Base-by-base conservation (phyloP, 2,329 filamentous ascomycete genomes). In the Clarireedia paspali region DNA sequence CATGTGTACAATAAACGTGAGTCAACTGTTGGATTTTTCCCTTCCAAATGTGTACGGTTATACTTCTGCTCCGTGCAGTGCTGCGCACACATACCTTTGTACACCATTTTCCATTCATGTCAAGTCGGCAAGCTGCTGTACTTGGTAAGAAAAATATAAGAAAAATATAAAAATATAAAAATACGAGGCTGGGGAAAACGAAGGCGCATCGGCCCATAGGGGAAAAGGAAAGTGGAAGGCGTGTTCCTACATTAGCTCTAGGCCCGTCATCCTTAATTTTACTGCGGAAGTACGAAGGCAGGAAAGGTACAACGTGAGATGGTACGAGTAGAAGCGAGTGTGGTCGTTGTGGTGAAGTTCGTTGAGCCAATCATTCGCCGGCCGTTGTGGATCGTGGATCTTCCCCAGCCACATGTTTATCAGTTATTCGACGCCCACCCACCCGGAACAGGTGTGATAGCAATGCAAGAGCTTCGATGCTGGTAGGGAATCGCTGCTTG, bases 381-480 rank as follows among this genome's bases (percentile, higher is more conserved):
- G 6, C 42, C 20, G n/a, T 46, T 27, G 10, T 27, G 24, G 12
- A 20, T 45, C 10, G 17, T 4, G 10, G 15, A 24, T 20, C 5
- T 27, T 50, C 50, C 47, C 53, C 53, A 55, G 53, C 47, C 53
- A 55, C 53, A 55, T 38, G 53, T 55, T 55, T 47, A 51, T 44
- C 6, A 12, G 17, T 36, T 10, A 50, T 26, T 50, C 20, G 46
- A 47, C 15, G 20, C 9, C 26, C 20, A 40, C 38, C 17, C 14
- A 17, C 14, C 17, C 15, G 38, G 38, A 40, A 17, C 17, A 14
- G 39, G 17, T 42, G 39, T n/a, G 39, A 20, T 4, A 14, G 6
- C 10, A 47, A 9, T 26, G 44, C 23, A 47, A 47, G 44, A 47
- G 44, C 44, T 47, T 47, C 7, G 6, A 47, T 47, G 44, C 44